Base-by-base conservation (phyloP, 129 eudicot species). In the Saposhnikovia divaricata region DNA sequence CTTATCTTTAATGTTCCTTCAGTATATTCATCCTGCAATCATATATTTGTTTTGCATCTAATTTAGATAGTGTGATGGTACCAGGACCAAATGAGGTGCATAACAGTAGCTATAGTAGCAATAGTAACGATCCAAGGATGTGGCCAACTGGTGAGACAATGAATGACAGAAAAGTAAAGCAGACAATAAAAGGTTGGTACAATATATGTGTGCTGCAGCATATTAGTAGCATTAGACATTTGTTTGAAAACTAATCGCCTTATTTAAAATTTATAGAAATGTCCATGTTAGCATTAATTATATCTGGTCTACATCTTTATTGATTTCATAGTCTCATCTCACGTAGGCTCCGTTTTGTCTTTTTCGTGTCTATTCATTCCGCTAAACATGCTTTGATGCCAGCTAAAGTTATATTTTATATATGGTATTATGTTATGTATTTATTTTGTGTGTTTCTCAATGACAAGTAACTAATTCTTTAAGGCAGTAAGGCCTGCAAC, bases 71-170 rank as follows among this genome's bases (percentile, higher is more conserved):
- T 82, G 77, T 81, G 79, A 85, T 82, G 85, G 79, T 88, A 75
- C 81, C 86, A 77, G 91, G 87, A 78, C 89, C 57, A 74, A 57
- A 65, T 31, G 25, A 37, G 48, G 84, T 87, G 37, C 82, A 82
- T 71, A 90, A 86, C 81, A 83, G 86, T 80, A 88, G 86, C 77
- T 75, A 75, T 75, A 87, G 93, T 79, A 88, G 97, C 71, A 82
- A 84, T 74, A 94, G 90, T 78, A 87, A 88, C 82, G 90, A 85
- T 71, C 86, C 87, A 31, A 87, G 86, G 69, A 63, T 81, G 59
- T 79, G 88, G 82, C 68, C 86, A 27, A 48, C 84, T 66, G 82
- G 88, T 82, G 90, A 89, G 80, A 81, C 85, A 77, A 82, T 76
- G 28, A 83, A 84, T 65, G 88, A 82, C 86, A 47, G 83, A 79